Conservation (phyloP, 2,329 filamentous ascomycete species). For the Samsoniella hepiali region DNA sequence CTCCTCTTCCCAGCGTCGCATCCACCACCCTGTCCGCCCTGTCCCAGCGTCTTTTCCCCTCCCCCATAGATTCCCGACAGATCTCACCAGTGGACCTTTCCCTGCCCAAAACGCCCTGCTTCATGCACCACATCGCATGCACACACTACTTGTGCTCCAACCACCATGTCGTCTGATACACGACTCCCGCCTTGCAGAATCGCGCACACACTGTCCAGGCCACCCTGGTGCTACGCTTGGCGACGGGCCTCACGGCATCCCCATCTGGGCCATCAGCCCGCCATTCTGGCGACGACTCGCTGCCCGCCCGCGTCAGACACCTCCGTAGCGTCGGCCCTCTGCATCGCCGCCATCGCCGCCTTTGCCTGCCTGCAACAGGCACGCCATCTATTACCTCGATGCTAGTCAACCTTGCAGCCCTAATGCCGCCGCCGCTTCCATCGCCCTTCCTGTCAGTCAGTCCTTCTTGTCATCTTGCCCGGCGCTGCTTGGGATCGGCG, state of each 20-base stretch:
- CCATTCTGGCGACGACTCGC: constrained; percentile 1
- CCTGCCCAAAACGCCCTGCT: neutral
- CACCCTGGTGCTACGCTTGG: neutral
- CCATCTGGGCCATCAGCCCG: neutral
- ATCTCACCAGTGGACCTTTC: constrained; percentile 1
- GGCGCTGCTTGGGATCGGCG: neutral
- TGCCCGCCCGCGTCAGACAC: constrained; percentile 3
- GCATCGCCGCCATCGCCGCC: neutral
- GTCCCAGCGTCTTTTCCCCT: neutral
- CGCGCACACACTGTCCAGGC: neutral
- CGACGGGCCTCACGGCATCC: neutral
- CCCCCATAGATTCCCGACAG: neutral
- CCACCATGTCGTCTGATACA: neutral
- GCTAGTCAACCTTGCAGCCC: constrained; percentile 7
- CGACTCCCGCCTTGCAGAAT: neutral
- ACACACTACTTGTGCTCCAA: neutral
- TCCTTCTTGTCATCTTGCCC: neutral
- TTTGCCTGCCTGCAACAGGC: constrained; percentile 4
- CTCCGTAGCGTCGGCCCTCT: neutral
- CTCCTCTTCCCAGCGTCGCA: neutral
- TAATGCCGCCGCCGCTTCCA: neutral
- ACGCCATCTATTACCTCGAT: constrained; percentile 2
- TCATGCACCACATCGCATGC: neutral
- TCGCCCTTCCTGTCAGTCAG: neutral
- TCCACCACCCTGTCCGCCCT: neutral